These are phyloP conservation scores for Suillus occidentalis DNA, from an alignment of 768 basidiomycete genomes.

Conservation along the genomic window DNA sequence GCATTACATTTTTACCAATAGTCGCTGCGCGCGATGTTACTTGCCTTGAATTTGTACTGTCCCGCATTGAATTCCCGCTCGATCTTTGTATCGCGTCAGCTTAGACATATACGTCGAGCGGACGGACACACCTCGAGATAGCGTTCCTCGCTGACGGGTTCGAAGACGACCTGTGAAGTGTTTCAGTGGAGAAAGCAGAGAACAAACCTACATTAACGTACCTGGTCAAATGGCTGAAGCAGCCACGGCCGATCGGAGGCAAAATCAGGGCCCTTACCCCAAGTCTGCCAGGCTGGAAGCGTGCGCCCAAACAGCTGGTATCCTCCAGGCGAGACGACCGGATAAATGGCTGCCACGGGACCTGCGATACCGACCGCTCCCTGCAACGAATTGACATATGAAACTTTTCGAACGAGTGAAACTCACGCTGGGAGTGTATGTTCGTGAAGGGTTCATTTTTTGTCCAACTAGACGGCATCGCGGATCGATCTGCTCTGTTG, in stretches of 20 bases:
- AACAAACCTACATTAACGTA: slow-evolving; percentile 11
- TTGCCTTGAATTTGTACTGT: slow-evolving; percentile 50
- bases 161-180: slow-evolving; percentile 47
- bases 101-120: background rate
- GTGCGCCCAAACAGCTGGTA: slow-evolving; percentile 67
- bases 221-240: slow-evolving; percentile 63
- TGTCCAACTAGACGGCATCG: slow-evolving; percentile 60
- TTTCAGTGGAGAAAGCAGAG: background rate
- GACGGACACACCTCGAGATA: slow-evolving; percentile 45
- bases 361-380: slow-evolving; percentile 75
- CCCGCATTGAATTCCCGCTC: slow-evolving; percentile 55
- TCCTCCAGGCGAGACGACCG: slow-evolving; percentile 63
- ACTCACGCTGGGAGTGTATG: slow-evolving; percentile 59
- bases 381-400: slow-evolving; percentile 28
- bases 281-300: slow-evolving; percentile 64
- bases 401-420: background rate
- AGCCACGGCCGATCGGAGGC: slow-evolving; percentile 54
- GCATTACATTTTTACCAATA: slow-evolving; percentile 18
- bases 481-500: slow-evolving; percentile 47
- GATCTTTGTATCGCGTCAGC: slow-evolving; percentile 33
- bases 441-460: slow-evolving; percentile 75
- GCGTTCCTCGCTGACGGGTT: slow-evolving; percentile 43
- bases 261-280: slow-evolving; percentile 54
- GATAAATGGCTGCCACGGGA: slow-evolving; percentile 64
- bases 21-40: slow-evolving; percentile 8